phyloP scores from a whole-genome alignment of 208 protist genomes.

The Wallacemonas sp. region DNA sequence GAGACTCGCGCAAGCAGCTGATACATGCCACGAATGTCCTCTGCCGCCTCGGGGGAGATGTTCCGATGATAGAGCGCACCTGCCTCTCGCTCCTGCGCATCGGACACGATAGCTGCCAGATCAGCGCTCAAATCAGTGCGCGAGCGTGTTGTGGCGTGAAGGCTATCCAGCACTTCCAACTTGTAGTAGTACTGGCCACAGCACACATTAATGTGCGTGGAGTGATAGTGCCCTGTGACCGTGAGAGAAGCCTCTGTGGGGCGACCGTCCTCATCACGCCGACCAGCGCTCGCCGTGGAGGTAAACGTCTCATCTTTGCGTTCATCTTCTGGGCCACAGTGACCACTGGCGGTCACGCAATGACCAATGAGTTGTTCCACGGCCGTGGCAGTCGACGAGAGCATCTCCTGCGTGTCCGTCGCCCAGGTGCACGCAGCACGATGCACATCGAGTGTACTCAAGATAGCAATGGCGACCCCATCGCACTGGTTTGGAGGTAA shows the following conservation, averaged over 20 bases:
- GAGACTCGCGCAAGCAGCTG: constrained; percentile 51
- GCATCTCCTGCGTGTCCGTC: too few relatives aligned
- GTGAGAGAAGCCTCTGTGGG: constrained; percentile 20
- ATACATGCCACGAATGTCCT: constrained; percentile 46
- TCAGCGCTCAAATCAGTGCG: not conserved
- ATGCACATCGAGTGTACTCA: constrained; percentile 9
- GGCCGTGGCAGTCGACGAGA: not conserved
- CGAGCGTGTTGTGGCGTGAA: constrained; percentile 3
- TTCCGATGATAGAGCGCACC: constrained; percentile 15
- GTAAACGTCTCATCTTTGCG: constrained; percentile 28
- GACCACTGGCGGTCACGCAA: constrained; percentile 11
- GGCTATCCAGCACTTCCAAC: constrained; percentile 51
- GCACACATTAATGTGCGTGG: constrained; percentile 74
- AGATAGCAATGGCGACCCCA: not conserved
- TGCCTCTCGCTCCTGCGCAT: constrained; percentile 11
- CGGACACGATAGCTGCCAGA: constrained; percentile 15
- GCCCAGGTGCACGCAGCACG: not conserved
- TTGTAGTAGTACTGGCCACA: constrained; percentile 70
- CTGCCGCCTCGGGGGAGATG: constrained; percentile 32
- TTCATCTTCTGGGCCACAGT: constrained; percentile 28
- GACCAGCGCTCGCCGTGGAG: not conserved
- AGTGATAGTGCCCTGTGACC: constrained; percentile 14
- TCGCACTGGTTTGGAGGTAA: not conserved
- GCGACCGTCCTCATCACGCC: too few relatives aligned
- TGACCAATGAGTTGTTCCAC: constrained; percentile 14